Base-by-base conservation (phyloP, 352 stramenopile species). In the Phytophthora foliorum region DNA sequence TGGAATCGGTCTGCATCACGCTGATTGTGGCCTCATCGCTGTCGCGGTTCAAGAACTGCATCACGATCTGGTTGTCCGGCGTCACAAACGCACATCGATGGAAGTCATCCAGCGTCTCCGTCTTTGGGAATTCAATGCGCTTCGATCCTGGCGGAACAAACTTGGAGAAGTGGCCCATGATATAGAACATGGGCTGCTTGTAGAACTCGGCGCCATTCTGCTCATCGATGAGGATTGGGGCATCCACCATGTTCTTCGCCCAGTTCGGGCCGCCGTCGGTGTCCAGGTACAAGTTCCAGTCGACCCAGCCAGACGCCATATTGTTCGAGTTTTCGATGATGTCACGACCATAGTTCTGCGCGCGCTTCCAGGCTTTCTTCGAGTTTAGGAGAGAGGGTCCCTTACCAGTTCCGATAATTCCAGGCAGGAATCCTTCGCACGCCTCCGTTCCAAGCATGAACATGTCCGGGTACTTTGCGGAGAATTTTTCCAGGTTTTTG, bases 201-300 rank as follows among this genome's bases (percentile, higher is more conserved):
- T 92, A 91, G 65, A 95, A 89, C 56, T 92, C 75, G 1, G 21
- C 32, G 52, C 77, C 74, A 41, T 63, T 57, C 42, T 75, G 50
- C 36, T 89, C 82, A 52, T 92, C 82, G 0, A 91, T 61, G n/a
- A 96, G 52, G 34, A 95, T 90, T 0, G 88, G 85, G 9, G 89
- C 67, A 31, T 96, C 89, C 24, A 93, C 85, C 14, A 75, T 19
- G 74, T 95, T 95, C 36, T 73, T 54, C 19, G 74, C 67, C 84
- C 92, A 94, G 56, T 89, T 94, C 5, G 91, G 90, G 0, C 90
- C 91, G 9, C 84, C 81, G 7, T 56, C 60, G 29, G 78, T 83
- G 67, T 93, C 72, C 19, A 97, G 75, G 48, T 81, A 68, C n/a
- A 97, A 50, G 67, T 97, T 97, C 89, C 91, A 97, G 77, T 97